These are phyloP conservation scores for Hemerocallis citrina DNA, from an alignment of 106 monocot species.

Conservation along the genomic window DNA sequence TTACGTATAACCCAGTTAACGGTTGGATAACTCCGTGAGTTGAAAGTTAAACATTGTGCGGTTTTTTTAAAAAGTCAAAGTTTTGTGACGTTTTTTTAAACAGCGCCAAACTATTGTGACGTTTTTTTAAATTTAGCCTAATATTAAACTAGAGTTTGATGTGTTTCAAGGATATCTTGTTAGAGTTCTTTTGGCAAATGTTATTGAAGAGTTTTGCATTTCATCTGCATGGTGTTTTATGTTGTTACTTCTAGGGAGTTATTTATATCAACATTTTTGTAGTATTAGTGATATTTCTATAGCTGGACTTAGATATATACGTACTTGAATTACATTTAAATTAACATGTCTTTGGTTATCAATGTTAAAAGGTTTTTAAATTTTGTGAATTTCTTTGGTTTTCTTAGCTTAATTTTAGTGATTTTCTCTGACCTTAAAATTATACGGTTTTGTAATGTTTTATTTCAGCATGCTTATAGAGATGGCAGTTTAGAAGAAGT, in stretches of 20 bases:
- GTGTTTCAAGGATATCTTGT: not conserved
- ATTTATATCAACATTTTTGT: not conserved
- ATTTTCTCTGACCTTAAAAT: not conserved
- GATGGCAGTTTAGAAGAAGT: slow-evolving; percentile 95
- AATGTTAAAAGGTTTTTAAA: not conserved
- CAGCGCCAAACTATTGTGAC: too few relatives aligned
- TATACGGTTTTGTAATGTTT: not conserved
- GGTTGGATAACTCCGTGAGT: too few relatives aligned
- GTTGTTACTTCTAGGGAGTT: not conserved
- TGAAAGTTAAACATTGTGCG: too few relatives aligned
- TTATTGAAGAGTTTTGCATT: not conserved
- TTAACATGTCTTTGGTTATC: not conserved
- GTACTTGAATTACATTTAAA: not conserved
- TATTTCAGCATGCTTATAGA: slow-evolving; percentile 85
- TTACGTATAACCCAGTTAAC: too few relatives aligned
- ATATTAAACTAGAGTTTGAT: too few relatives aligned
- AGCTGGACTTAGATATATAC: not conserved
- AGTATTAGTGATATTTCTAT: not conserved
- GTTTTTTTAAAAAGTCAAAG: too few relatives aligned
- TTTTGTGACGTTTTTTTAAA: too few relatives aligned
- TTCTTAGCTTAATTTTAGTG: not conserved
- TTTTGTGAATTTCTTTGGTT: not conserved
- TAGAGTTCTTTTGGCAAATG: not conserved
- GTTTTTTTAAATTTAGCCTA: too few relatives aligned
- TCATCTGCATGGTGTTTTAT: not conserved